Percentiles rank a stretch among this genome's conserved stretches.
Evolutionary conservation across 306 rosid genomes (phyloP).

Genomic region (Glycine soja): DNA sequence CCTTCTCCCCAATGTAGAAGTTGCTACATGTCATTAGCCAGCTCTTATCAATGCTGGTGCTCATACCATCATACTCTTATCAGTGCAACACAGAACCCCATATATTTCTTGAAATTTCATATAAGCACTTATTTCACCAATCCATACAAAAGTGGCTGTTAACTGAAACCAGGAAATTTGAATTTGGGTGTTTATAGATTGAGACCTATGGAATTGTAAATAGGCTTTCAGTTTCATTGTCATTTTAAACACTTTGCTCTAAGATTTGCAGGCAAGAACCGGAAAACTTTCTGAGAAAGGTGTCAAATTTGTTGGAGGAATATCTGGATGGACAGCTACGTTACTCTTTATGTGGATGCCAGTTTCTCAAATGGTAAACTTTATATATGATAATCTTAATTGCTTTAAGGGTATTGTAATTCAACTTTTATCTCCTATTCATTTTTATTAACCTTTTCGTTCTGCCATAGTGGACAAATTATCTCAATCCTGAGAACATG

Average conservation of each 20-base stretch:
- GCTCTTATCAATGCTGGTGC: neutral
- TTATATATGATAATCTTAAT: conserved; percentile 24
- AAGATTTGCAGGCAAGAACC: conserved; percentile 70
- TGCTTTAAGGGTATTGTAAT: conserved; percentile 30
- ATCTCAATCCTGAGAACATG: conserved; percentile 91
- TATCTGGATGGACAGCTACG: conserved; percentile 98
- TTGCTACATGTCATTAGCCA: neutral
- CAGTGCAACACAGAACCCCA: conserved; percentile 12
- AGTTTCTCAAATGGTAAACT: conserved; percentile 83
- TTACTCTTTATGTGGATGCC: conserved; percentile 99
- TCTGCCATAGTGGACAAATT: conserved; percentile 92
- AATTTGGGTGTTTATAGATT: conserved; percentile 11
- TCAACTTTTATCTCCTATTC: conserved; percentile 29
- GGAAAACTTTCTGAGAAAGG: conserved; percentile 85
- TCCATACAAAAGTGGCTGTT: neutral
- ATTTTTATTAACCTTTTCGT: conserved; percentile 40
- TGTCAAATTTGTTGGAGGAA: conserved; percentile 80
- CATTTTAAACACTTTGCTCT: conserved; percentile 41
- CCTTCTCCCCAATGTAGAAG: neutral
- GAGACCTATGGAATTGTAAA: conserved; percentile 32
- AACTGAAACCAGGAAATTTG: conserved; percentile 32
- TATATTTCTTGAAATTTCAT: conserved; percentile 36
- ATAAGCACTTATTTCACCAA: conserved; percentile 34
- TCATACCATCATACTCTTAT: conserved; percentile 7
- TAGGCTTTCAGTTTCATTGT: conserved; percentile 40